Base-by-base conservation (phyloP, 2,329 filamentous ascomycete genomes). In the Alternaria triticimaculans region DNA sequence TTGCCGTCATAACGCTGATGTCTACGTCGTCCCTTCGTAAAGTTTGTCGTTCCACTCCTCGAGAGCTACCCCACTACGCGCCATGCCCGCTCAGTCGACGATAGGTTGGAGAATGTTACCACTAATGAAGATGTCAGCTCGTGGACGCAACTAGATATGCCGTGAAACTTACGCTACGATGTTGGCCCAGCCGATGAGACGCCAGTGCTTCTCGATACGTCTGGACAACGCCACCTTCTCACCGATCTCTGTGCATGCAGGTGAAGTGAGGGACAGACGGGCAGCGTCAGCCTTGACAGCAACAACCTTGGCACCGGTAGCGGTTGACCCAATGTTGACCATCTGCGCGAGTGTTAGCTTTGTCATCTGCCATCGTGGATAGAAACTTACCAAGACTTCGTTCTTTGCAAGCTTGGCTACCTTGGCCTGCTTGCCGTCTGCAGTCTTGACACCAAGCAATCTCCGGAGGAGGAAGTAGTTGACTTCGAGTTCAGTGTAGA, bases 181-280 rank as follows among this genome's bases (percentile, higher is more conserved):
- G 67, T 80, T 81, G 51, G 80, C 80, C 80, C 80, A 81, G 41
- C 79, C 79, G 67, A 81, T 81, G 20, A 80, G 73, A 66, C 77
- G 92, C 95, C 95, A 98, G 84, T 97, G 95, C 89, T 98, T 98
- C 84, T 99, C 96, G 77, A 98, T 97, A 90, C 96, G 92, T 84
- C 96, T 88, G 80, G 90, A 94, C 78, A 99, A 87, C 45, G 96
- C 96, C 77, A 99, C 94, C 91, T 99, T 98, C 87, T 99, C 95
- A 70, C 94, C 94, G 78, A 97, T 91, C 80, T 97, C 95, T 55
- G 96, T 99, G 86, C 96, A 99, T 62, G 96, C 96, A 48, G 94
- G 94, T 80, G 90, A 95, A 65, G 94, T 98, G 74, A 99, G 86
- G 64, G 93, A 91, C 71, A 99, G 87, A 86, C 97, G 97, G 62